A percentile compares a stretch with the other conserved stretches of the same genome.
Evolutionary conservation across 768 basidiomycete genomes (phyloP).

Genomic region (Crepidotus variabilis): DNA sequence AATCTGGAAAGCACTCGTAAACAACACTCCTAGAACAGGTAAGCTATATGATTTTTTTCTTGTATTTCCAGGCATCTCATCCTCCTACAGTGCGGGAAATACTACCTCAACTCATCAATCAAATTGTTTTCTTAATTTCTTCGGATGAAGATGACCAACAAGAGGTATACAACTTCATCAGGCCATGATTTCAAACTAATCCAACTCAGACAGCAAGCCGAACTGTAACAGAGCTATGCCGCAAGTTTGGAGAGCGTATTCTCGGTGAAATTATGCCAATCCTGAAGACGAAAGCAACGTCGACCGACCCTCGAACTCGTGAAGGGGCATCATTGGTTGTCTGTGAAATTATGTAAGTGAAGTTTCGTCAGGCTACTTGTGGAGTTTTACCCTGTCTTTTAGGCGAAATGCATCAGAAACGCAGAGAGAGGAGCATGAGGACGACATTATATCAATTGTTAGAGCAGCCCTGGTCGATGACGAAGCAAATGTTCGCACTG

Average conservation of each 20-base stretch:
- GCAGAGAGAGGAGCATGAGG: conserved; percentile 85
- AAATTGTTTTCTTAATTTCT: conserved; percentile 76
- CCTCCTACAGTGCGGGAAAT: conserved; percentile 74
- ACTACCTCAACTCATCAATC: conserved; percentile 76
- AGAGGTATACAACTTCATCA: conserved; percentile 51
- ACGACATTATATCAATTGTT: conserved; percentile 83
- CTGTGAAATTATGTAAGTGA: conserved; percentile 78
- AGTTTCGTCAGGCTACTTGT: background rate
- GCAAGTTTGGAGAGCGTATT: conserved; percentile 93
- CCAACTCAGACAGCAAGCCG: conserved; percentile 78
- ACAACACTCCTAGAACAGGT: conserved; percentile 92
- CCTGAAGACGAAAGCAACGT: conserved; percentile 62
- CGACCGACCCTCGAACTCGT: conserved; percentile 58
- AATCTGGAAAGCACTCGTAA: conserved; percentile 97
- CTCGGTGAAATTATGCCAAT: conserved; percentile 80
- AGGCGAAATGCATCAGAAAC: conserved; percentile 82
- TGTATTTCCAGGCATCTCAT: conserved; percentile 1
- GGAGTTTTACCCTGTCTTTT: conserved; percentile 8
- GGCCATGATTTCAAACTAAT: conserved; percentile 1
- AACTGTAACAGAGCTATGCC: conserved; percentile 84
- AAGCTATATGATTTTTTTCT: conserved; percentile 9
- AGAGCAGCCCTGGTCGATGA: conserved; percentile 85
- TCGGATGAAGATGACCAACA: conserved; percentile 81
- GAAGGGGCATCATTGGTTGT: conserved; percentile 89
- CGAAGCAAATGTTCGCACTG: conserved; percentile 78